These are phyloP conservation scores for Zygnema circumcarinatum DNA, from an alignment of 139 green algal species.

Conservation along the genomic window DNA sequence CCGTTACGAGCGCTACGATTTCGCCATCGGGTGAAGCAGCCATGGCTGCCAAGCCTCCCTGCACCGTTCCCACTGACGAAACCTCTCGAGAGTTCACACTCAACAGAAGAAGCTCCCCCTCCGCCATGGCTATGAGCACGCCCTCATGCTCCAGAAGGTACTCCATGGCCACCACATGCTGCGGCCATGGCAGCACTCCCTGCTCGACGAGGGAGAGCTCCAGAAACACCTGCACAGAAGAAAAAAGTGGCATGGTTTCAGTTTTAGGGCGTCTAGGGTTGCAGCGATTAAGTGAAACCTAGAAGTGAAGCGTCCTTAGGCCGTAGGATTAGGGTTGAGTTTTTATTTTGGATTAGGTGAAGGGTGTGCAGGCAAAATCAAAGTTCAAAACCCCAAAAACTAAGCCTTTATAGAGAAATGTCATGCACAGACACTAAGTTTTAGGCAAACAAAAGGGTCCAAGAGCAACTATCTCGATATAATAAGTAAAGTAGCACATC, in stretches of 20 bases:
- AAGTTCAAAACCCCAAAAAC: too few relatives aligned
- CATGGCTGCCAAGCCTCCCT: conserved; percentile 71
- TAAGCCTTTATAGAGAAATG: too few relatives aligned
- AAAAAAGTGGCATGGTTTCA: neutral
- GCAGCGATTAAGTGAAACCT: neutral
- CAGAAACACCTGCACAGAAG: neutral
- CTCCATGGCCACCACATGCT: conserved; percentile 15
- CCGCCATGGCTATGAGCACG: conserved; percentile 65
- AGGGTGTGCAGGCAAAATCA: neutral
- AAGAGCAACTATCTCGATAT: too few relatives aligned
- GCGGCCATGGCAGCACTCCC: neutral
- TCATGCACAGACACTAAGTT: too few relatives aligned
- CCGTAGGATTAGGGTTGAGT: too few relatives aligned
- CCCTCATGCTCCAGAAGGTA: conserved; percentile 59
- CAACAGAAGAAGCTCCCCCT: conserved; percentile 73
- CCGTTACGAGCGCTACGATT: conserved; percentile 73
- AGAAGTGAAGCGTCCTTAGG: neutral
- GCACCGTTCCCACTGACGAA: conserved; percentile 23
- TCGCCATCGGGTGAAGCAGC: conserved; percentile 86
- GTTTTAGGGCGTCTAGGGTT: neutral
- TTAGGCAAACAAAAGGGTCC: too few relatives aligned
- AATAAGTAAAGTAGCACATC: too few relatives aligned
- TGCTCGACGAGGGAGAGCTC: conserved; percentile 3
- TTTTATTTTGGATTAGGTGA: neutral
- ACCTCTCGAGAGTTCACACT: conserved; percentile 12